A percentile compares a stretch with the other conserved stretches of the same genome.
phyloP scores from a whole-genome alignment of 345 rosid genomes.

The Lepidium didymum region DNA sequence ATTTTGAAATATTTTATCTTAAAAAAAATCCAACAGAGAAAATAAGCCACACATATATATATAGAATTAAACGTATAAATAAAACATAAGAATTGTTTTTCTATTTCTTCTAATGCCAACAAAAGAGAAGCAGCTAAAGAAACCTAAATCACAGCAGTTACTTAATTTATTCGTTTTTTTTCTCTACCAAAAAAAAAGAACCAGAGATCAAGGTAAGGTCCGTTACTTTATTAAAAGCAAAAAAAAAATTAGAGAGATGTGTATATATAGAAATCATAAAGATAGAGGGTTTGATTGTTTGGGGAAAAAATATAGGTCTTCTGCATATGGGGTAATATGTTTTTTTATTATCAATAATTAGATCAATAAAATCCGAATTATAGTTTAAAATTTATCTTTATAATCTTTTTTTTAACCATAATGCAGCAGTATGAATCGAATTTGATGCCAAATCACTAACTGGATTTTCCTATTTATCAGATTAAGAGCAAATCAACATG shows the following conservation, averaged over 20 bases:
- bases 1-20: neutral
- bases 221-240: slow-evolving; percentile 50
- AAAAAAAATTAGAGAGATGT: neutral
- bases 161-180: neutral
- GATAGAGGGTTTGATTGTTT: no score
- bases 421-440: no score
- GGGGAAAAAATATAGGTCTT: no score
- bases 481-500: no score
- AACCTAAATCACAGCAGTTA: slow-evolving; percentile 1
- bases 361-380: no score
- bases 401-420: no score
- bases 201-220: slow-evolving; percentile 16
- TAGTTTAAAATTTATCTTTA: no score
- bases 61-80: neutral
- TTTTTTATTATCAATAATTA: no score
- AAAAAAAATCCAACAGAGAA: neutral
- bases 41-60: neutral
- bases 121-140: slow-evolving; percentile 21
- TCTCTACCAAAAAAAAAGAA: neutral
- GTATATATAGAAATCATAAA: slow-evolving; percentile 11
- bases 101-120: neutral
- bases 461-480: no score
- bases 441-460: no score
- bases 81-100: neutral
- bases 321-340: no score